Evolutionary conservation across 306 rosid species (phyloP), one percentile per base, ranked within the genome.

Genomic region (Carpinus fangiana): DNA sequence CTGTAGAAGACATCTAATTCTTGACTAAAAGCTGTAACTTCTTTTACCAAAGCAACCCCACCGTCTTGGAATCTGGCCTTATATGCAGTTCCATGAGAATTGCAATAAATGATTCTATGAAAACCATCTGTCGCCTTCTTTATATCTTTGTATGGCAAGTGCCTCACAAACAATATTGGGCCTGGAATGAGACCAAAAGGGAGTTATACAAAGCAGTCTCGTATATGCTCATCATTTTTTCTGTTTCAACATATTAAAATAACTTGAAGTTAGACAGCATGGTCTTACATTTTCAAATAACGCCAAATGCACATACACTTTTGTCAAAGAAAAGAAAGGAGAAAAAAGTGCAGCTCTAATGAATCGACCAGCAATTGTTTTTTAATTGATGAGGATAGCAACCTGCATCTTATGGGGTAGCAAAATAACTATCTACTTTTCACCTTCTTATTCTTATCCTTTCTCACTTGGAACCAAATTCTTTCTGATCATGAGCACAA

Each of bases 91-190:
- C 81, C 66, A 7, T 81, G 90, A 11, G 94, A 81, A 80, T 88
- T 90, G 82, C 83, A 83, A 62, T 90, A 92, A 12, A 89, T 75
- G 45, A 87, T 68, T 78, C 92, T 84, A 68, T 75, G 89, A 82
- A 94, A 94, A 81, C 89, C 89, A 76, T 90, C 95, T 0, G 97
- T 92, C 8, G 93, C 97, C 77, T 79, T 87, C 86, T 86, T 85
- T 80, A 90, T 85, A 45, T 92, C 93, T 77, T 86, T 90, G 85
- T 88, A 92, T 8, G 93, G 78, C 77, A 89, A 78, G 62, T 80
- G 83, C 90, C 89, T 86, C 86, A 88, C 87, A 74, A 88, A 88
- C 13, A 81, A 74, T 26, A 88, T 76, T 10, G 78, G 77, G 60
- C 96, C 97, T 94, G 82, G 84, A 86, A 84, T 47, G 72, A 76